Evolutionary conservation across 306 rosid species (phyloP), one percentile per base, ranked within the genome.

Genomic region (Cucumis cinereus): DNA sequence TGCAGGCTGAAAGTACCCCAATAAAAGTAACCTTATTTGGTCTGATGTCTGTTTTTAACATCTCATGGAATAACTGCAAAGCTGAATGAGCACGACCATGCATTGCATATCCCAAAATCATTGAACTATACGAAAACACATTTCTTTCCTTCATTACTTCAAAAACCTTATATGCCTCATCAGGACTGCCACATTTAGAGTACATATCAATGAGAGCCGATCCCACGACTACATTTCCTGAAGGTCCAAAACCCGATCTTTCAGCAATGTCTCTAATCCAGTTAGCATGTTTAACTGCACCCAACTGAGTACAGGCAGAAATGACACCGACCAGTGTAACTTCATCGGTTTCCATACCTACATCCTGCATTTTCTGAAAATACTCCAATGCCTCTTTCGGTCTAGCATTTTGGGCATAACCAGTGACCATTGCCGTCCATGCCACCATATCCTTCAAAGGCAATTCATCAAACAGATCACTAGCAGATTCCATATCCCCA

Each of bases 381-480:
- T 81, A 63, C 45, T 87, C 84, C 81, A 93, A 72, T 0, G 96
- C 98, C 52, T 84, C 88, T 66, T 76, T 77, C 0, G 97, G 96
- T 83, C 71, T 86, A 50, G 86, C 92, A 80, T 93, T 91, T 68
- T 93, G 93, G 2, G 96, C 89, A 79, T 86, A 93, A 11, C 97
- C 97, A 2, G 83, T 88, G 49, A 93, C 85, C 92, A 93, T 87
- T 0, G 96, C 85, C 16, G 96, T 93, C 98, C 98, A 93, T 16
- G 84, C 88, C 84, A 93, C 96, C 86, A 83, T 88, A 85, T 93
- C 97, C 77, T 89, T 93, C 74, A 47, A 64, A 0, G 84, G 89
- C 80, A 88, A 62, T 11, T 61, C 89, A n/a, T 84, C 84, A 83
- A 93, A 93, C 82, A 93, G 40, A 16, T 84, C 90, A 58, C 50